Conservation (phyloP, 139 green algal species). For the Volvox africanus region DNA sequence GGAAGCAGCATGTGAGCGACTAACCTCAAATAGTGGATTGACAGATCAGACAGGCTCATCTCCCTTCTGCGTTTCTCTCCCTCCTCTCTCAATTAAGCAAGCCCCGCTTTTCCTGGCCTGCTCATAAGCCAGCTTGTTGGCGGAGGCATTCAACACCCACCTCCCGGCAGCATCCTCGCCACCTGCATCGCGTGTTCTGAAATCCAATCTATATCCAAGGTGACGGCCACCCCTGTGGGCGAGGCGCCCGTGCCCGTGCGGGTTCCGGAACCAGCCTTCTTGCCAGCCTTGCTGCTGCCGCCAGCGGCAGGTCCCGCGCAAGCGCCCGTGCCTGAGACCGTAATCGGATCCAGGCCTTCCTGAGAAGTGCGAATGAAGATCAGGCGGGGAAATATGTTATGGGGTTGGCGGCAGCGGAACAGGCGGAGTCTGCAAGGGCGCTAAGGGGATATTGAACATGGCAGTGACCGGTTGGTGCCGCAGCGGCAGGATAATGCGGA, state of each 20-base stretch:
- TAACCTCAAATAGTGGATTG: too few relatives aligned
- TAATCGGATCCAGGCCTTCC: constrained; percentile 17
- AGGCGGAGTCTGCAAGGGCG: too few relatives aligned
- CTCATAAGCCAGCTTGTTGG: not conserved
- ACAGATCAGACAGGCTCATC: not conserved
- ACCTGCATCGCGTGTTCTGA: constrained; percentile 73
- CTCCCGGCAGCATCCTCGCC: constrained; percentile 70
- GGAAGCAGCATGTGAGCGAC: not conserved
- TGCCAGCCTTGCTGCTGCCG: constrained; percentile 16
- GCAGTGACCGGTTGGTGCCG: too few relatives aligned
- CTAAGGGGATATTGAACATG: not conserved
- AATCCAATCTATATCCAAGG: constrained; percentile 68
- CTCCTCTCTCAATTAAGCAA: not conserved
- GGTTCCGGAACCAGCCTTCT: not conserved
- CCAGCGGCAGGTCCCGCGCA: constrained; percentile 1
- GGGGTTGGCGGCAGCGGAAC: not conserved
- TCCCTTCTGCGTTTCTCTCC: not conserved
- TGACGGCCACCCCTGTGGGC: constrained; percentile 24
- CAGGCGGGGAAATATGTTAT: not conserved
- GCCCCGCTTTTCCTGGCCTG: not conserved
- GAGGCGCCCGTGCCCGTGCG: not conserved
- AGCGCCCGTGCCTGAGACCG: not conserved
- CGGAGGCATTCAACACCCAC: constrained; percentile 25
- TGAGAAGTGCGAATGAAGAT: not conserved
- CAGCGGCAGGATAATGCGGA: not conserved